Evolutionary conservation across 495 filamentous ascomycete genomes (phyloP), one percentile per base, ranked within the genome.

Genomic region (Penicillium waksmanii): DNA sequence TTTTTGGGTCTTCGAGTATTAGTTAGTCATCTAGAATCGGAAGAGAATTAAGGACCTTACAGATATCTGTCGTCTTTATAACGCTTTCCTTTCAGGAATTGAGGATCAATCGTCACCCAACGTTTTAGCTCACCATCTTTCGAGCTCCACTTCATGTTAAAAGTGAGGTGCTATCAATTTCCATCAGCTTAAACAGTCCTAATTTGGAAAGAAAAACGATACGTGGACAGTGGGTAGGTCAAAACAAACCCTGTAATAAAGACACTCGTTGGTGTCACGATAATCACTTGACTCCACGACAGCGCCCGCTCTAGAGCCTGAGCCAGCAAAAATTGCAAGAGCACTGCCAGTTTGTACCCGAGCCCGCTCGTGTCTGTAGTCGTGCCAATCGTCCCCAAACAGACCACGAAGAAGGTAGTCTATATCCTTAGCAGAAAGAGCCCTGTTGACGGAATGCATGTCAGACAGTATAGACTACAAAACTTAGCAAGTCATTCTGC

Each of bases 201-300:
- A 19, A 25, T 23, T 44, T 19, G 9, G 25, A 23, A 40, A 23
- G 31, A 12, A 38, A 18, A 3, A 17, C 8, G 42, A 19, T 0
- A 44, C 3, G 17, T 0, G 42, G n/a, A 4, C 0, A 17, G 17
- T 6, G 17, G 17, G 1, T 2, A 43, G 40, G 13, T 40, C 25
- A 0, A 47, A 23, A 57, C 46, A 60, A 61, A 71, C 61, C 63
- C 33, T 58, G 46, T 71, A 71, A 51, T 67, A 70, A 42, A 70
- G 57, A 46, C 46, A 64, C 48, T 71, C 35, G 47, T 71, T 69
- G 6, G 36, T 61, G 3, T 59, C 19, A 17, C 11, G n/a, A 56
- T 71, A 71, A 27, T 55, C 18, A 55, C 63, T 71, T 25, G 56
- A 69, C 47, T 68, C 57, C 10, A 71, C 42, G 6, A 67, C 55